Conservation (phyloP, 2,329 filamentous ascomycete species). For the Dothistroma pini region DNA sequence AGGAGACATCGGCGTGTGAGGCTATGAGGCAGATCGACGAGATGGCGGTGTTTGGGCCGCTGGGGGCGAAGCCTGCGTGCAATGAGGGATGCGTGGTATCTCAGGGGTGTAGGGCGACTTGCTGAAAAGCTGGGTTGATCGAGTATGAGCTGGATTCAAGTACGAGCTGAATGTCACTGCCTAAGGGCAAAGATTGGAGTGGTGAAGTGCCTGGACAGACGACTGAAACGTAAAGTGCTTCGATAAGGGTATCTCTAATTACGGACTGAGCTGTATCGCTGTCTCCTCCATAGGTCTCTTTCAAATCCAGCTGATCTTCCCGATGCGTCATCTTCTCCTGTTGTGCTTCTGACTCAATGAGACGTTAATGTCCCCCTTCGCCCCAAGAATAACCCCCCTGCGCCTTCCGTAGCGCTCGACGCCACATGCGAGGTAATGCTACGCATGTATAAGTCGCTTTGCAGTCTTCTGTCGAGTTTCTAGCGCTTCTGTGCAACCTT, state of each 20-base stretch:
- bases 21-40: no score
- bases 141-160: no score
- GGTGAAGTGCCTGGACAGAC: no score
- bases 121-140: no score
- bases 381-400: background rate
- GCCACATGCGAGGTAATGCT: background rate
- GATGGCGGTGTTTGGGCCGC: no score
- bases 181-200: no score
- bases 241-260: constrained; percentile 2
- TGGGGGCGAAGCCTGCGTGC: no score
- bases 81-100: no score
- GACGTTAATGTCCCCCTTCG: background rate
- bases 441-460: background rate
- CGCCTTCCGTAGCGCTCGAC: background rate
- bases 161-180: no score
- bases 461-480: constrained; percentile 2
- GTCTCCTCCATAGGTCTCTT: background rate
- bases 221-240: background rate
- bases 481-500: background rate
- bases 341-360: constrained; percentile 3
- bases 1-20: no score
- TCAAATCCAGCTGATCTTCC: background rate
- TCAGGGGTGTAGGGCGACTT: no score
- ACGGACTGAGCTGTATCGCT: constrained; percentile 1
- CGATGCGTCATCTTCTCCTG: background rate